Base-by-base conservation (phyloP, 805 yeast genomes). In the Saturnispora sekii region DNA sequence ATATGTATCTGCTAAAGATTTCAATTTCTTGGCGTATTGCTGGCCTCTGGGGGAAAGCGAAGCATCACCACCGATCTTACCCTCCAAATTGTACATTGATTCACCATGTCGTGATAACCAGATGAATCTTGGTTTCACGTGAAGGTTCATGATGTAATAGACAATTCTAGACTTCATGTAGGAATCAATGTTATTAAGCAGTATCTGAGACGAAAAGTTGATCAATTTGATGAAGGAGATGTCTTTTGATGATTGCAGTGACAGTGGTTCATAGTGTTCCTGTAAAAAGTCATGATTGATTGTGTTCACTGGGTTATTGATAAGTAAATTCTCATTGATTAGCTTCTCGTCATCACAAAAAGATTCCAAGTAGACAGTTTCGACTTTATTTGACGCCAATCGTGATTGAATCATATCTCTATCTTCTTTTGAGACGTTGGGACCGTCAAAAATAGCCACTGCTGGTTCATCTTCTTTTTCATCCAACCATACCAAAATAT, bases 51-150 rank as follows among this genome's bases (percentile, higher is more conserved):
- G 82, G 41, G 90, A 80, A 44, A 90, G 69, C 53, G 81, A 76
- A 2, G 96, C 84, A 66, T 90, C 96, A 16, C 97, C 98, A 31
- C 98, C 98, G 51, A 93, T 85, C 63, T 87, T 87, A 29, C 97
- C 97, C 41, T 88, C 88, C 47, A 93, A 72, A 62, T 93, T 93
- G 66, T 81, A 93, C 60, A 79, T 80, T 2, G 95, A 83, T 65
- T 93, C 98, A 26, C 98, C 98, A 58, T 93, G 98, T 55, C 98
- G 77, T 40, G 95, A 85, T 40, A 93, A 71, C 90, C 95, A 93
- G 49, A 93, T 88, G 51, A 82, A 76, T 51, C 97, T 75, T 26
- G 96, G 96, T 60, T 86, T 85, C 54, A 88, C 84, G 62, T 89
- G 97, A 53, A 93, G 68, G 59, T 93, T 93, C 96, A 93, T 89